Base-by-base conservation (phyloP, 2,329 filamentous ascomycete genomes). In the Venturiaceae sp. region DNA sequence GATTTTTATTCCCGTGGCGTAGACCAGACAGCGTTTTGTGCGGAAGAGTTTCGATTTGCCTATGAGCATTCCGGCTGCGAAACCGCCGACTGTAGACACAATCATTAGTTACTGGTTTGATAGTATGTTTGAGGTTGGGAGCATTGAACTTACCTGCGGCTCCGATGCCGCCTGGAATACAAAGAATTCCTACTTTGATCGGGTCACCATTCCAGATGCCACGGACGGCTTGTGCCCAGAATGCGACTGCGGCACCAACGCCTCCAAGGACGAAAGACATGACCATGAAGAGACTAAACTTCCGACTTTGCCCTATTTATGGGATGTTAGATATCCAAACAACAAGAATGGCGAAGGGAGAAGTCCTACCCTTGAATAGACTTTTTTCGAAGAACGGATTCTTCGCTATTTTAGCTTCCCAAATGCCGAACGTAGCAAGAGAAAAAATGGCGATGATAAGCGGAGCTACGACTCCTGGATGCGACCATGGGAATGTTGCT, bases 161-260 rank as follows among this genome's bases (percentile, higher is more conserved):
- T 21, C 58, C 58, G 14, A 36, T 19, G 16, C 59, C 59, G 26
- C 58, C 47, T 9, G 59, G 57, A 23, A 61, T 61, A 21, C 21
- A 50, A n/a, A 39, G n/a, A 3, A 61, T 37, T 5, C 59, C 59
- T 2, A 61, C 23, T 32, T 57, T 59, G 50, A 61, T 61, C 28
- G 59, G 59, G 53, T 60, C 58, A 6, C 28, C 26, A 13, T 28
- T 11, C 23, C 19, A 60, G 6, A 61, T 8, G 2, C 30, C 34
- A 23, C 26, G 32, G 3, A 44, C 21, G 16, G 14, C 16, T 44
- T 61, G 59, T 11, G 59, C 34, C 55, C 55, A 57, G 13, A 44
- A 56, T 14, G 6, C 44, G 3, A n/a, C 23, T 5, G 44, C 26
- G 13, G 44, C 44, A 3, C 2, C 5, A 1, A 50, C 13, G 13